Conservation (phyloP, 345 rosid species). For the Salix udensis region DNA sequence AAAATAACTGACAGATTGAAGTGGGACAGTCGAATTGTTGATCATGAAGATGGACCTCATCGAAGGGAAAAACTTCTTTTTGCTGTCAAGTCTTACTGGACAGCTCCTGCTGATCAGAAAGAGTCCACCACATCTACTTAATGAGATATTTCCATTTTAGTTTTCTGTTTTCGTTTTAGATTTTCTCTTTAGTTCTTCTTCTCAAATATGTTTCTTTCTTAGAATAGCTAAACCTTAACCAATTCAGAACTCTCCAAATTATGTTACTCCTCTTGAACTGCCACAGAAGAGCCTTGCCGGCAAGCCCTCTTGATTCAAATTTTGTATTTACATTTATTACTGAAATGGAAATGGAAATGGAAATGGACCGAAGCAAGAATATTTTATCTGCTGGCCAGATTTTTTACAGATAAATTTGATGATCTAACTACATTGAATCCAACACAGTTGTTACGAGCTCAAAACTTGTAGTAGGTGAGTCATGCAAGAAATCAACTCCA, state of each 20-base stretch:
- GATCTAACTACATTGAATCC: background rate
- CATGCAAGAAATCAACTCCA: constrained; percentile 14
- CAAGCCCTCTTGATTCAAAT: background rate
- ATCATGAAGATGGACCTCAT: constrained; percentile 66
- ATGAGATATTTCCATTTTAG: background rate
- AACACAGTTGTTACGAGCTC: constrained; percentile 12
- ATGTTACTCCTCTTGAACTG: background rate
- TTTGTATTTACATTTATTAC: background rate
- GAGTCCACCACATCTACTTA: constrained; percentile 14
- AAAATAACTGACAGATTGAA: constrained; percentile 42
- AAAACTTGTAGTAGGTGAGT: constrained; percentile 13
- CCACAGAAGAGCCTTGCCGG: background rate
- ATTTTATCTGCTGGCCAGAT: background rate
- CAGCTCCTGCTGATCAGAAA: constrained; percentile 32
- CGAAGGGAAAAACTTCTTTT: constrained; percentile 54
- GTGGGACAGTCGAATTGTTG: constrained; percentile 49
- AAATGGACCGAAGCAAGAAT: background rate
- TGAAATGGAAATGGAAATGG: background rate
- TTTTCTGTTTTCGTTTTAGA: background rate
- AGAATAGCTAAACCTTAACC: background rate
- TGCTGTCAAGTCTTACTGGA: constrained; percentile 54
- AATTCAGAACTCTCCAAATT: background rate
- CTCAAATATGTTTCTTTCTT: background rate
- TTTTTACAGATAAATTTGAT: background rate
- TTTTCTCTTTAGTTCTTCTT: too few species aligned